Evolutionary conservation across 148 eudicot species (phyloP), one percentile per base, ranked within the genome.

Genomic region (Rhododendron simsii): DNA sequence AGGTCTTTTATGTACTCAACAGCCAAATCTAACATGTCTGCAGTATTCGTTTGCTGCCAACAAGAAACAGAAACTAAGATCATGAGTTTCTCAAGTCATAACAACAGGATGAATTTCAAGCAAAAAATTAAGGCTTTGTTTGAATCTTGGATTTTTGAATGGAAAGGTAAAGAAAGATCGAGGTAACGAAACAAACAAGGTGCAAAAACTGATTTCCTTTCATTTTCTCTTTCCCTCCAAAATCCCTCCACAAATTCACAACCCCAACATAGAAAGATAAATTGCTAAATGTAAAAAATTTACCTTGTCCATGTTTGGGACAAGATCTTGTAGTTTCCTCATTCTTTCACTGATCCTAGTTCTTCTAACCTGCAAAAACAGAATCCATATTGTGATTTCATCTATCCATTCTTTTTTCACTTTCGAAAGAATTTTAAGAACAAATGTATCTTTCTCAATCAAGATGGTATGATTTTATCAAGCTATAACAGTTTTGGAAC

Each of bases 271-370:
- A 13, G 15, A 65, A n/a, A 3, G 73, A n/a, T 9, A n/a, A 2
- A 63, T 11, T 23, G n/a, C 26, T 15, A 30, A 59, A n/a, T 23
- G 23, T 12, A 8, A 69, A 14, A 75, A 4, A 13, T 84, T 67
- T 90, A 96, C 99, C 97, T 96, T 96, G 84, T 96, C 99, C 99
- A 96, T 96, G 90, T 96, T 91, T 2, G 99, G 99, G 80, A 96
- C 96, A 80, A 96, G 96, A 8, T 96, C 98, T 80, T 96, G 99
- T 76, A 96, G 85, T 73, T 94, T 96, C 90, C 94, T 93, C 95
- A 96, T 96, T 69, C 96, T 88, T 84, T 96, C 99, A 85, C 99
- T 96, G 81, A 96, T 96, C 55, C 95, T 87, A 37, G 95, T 93
- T 91, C 99, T 91, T 82, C 99, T 92, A 12, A 92, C 94, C 99